Conservation (phyloP, 768 basidiomycete genomes). For the Lentinula detonsa region DNA sequence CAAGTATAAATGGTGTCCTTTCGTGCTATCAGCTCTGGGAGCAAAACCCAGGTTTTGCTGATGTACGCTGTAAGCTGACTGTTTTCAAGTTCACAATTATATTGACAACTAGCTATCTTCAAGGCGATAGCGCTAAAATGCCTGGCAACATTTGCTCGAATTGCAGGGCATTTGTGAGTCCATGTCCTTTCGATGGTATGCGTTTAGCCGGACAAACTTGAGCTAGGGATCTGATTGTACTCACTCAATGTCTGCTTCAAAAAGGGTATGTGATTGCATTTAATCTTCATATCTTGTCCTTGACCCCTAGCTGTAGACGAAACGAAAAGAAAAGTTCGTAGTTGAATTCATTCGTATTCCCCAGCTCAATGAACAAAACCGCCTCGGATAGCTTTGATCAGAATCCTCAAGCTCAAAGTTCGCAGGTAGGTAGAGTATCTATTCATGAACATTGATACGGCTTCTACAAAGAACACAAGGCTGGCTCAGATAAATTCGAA, state of each 20-base stretch:
- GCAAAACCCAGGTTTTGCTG: no score
- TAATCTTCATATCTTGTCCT: not conserved
- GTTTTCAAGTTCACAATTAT: no score
- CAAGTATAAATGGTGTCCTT: no score
- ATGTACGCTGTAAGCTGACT: conserved; percentile 32
- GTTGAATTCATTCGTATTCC: not conserved
- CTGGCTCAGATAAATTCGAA: conserved; percentile 10
- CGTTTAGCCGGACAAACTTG: no score
- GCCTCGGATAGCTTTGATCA: not conserved
- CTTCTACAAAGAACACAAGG: not conserved
- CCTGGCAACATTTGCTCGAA: conserved; percentile 33
- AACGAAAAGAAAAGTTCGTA: not conserved
- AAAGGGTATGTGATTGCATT: not conserved
- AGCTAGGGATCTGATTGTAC: conserved; percentile 10
- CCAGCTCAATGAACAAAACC: not conserved
- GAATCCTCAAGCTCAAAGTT: not conserved
- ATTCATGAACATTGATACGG: no score
- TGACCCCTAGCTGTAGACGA: not conserved
- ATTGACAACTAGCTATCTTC: not conserved
- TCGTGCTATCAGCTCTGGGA: no score
- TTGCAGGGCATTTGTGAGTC: conserved; percentile 26
- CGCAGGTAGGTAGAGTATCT: not conserved
- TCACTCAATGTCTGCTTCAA: not conserved
- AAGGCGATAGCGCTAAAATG: conserved; percentile 40
- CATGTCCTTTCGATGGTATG: conserved; percentile 18